Percentiles rank a stretch among this genome's conserved stretches.
Conservation (phyloP, 2,329 filamentous ascomycete species). For the Sporothrix brunneoviolacea region DNA sequence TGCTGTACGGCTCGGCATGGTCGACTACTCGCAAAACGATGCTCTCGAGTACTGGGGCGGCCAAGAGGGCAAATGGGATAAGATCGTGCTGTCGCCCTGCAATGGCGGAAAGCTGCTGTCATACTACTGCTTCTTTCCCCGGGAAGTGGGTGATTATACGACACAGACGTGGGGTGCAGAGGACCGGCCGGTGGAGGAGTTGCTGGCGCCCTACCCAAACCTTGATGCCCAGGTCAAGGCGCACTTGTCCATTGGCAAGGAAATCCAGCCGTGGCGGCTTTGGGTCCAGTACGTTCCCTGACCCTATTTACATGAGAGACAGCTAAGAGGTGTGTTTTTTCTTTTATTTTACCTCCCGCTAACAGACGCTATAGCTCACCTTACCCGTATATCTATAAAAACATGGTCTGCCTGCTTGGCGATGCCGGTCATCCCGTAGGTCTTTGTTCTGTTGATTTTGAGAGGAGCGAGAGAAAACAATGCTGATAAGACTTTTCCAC, state of each 20-base stretch:
- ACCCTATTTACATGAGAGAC: too few relatives aligned
- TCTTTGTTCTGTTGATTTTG: constrained; percentile 43
- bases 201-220: constrained; percentile 53
- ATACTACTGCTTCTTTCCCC: constrained; percentile 66
- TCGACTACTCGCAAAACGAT: constrained; percentile 53
- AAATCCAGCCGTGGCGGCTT: constrained; percentile 60
- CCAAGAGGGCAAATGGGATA: constrained; percentile 47
- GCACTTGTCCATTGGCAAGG: constrained; percentile 53
- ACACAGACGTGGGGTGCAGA: constrained; percentile 47
- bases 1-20: constrained; percentile 51
- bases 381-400: constrained; percentile 47
- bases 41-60: constrained; percentile 68
- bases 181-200: constrained; percentile 40
- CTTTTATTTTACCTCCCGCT: constrained; percentile 7
- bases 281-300: constrained; percentile 25
- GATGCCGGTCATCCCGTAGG: constrained; percentile 56
- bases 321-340: too few relatives aligned
- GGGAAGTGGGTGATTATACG: constrained; percentile 52
- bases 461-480: too few relatives aligned
- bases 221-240: constrained; percentile 51
- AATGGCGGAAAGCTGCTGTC: constrained; percentile 46
- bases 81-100: constrained; percentile 65
- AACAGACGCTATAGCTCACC: constrained; percentile 29
- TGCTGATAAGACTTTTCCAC: constrained; percentile 25
- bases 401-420: constrained; percentile 50